These are phyloP conservation scores for Plasmodium vinckei DNA, from an alignment of 169 alveolate species.

Conservation along the genomic window DNA sequence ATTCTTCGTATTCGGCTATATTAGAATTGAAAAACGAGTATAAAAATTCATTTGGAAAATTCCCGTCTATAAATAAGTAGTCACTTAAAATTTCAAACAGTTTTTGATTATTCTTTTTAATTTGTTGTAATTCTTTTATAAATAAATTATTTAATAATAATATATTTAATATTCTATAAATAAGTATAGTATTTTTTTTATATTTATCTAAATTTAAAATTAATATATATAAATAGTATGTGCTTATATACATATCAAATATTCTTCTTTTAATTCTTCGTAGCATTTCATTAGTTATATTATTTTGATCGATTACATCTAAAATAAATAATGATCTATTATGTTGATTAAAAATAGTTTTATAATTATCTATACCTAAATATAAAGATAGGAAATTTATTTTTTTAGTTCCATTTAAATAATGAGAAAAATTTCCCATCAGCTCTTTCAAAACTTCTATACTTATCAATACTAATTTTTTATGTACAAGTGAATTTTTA, in stretches of 20 bases:
- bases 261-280: constrained; percentile 6
- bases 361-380: constrained; percentile 6
- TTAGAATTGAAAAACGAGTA: no score
- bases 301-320: no score
- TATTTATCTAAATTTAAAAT: constrained; percentile 34
- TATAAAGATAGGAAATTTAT: constrained; percentile 29
- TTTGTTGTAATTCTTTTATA: constrained; percentile 1
- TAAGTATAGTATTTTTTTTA: constrained; percentile 8
- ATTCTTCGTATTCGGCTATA: no score
- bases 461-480: not conserved
- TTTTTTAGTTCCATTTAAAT: constrained; percentile 7
- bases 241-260: constrained; percentile 38
- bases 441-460: not conserved
- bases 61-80: no score
- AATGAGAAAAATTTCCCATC: not conserved
- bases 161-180: constrained; percentile 5
- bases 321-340: no score
- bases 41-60: no score
- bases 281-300: not conserved
- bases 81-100: not conserved
- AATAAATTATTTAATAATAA: constrained; percentile 22
- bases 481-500: not conserved
- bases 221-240: constrained; percentile 46
- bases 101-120: constrained; percentile 2
- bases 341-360: constrained; percentile 1